A percentile compares a stretch with the other conserved stretches of the same genome.
These are phyloP conservation scores for Eucalyptus cloeziana DNA, from an alignment of 345 rosid species.

Conservation along the genomic window DNA sequence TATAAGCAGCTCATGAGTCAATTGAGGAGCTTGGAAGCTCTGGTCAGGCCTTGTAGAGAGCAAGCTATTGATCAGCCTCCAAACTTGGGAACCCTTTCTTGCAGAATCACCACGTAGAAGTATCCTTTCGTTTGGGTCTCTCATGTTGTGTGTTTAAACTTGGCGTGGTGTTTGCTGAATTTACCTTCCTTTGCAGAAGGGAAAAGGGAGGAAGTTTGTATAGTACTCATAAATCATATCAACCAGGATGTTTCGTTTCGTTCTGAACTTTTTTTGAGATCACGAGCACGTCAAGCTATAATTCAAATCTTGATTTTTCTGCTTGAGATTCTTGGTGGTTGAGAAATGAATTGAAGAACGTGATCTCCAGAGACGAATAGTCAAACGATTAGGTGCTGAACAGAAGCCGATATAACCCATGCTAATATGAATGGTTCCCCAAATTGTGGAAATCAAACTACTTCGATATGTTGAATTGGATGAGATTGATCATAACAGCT, in stretches of 20 bases:
- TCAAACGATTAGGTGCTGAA: not conserved
- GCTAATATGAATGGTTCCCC: not conserved
- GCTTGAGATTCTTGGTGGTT: not conserved
- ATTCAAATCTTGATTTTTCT: not conserved
- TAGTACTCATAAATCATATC: not conserved
- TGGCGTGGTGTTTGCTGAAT: not conserved
- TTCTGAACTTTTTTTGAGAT: not conserved
- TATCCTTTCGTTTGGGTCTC: not conserved
- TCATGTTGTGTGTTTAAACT: not conserved
- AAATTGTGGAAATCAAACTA: not conserved
- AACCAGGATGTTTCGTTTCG: not conserved
- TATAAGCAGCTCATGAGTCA: not conserved
- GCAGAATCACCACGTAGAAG: not conserved
- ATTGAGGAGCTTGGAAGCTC: not conserved
- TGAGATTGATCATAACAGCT: not conserved
- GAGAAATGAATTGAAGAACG: not conserved
- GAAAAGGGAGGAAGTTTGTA: no score
- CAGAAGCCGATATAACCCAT: not conserved
- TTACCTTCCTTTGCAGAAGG: not conserved
- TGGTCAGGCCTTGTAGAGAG: not conserved
- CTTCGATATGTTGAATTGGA: not conserved
- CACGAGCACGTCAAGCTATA: not conserved
- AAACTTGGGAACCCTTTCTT: not conserved
- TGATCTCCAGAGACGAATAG: not conserved
- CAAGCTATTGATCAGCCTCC: not conserved